These are phyloP conservation scores for Spinellus fusiger DNA, from an alignment of 192 early-diverging fungal species.

Conservation along the genomic window DNA sequence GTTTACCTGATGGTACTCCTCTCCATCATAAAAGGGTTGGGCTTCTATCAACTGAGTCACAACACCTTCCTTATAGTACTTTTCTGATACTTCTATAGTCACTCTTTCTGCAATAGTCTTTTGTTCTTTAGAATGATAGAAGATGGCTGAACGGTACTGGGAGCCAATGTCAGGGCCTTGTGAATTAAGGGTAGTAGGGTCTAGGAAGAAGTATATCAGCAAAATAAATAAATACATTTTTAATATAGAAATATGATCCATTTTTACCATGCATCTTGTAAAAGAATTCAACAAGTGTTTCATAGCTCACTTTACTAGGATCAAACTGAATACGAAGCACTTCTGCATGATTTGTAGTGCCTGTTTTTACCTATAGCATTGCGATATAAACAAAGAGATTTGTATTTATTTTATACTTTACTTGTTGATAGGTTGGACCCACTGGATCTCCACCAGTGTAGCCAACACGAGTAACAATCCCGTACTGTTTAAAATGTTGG, in stretches of 20 bases:
- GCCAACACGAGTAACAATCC: slow-evolving; percentile 23
- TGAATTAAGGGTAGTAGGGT: slow-evolving; percentile 77
- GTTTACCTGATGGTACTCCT: slow-evolving; percentile 68
- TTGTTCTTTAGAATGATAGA: slow-evolving; percentile 72
- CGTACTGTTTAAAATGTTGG: slow-evolving; percentile 20
- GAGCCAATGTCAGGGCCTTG: slow-evolving; percentile 83
- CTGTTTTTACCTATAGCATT: slow-evolving; percentile 50
- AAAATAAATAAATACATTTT: neutral
- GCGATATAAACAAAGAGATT: neutral
- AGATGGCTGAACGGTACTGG: slow-evolving; percentile 88
- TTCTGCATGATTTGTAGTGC: slow-evolving; percentile 79
- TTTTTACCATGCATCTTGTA: slow-evolving; percentile 61
- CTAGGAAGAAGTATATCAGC: slow-evolving; percentile 14
- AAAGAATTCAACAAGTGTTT: slow-evolving; percentile 71
- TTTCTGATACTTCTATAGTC: slow-evolving; percentile 55
- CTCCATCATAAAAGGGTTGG: slow-evolving; percentile 71
- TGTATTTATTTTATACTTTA: slow-evolving; percentile 7
- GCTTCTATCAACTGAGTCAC: slow-evolving; percentile 67
- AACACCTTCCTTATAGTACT: slow-evolving; percentile 43
- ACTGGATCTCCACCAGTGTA: slow-evolving; percentile 25
- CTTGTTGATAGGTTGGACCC: slow-evolving; percentile 23
- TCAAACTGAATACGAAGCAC: slow-evolving; percentile 73
- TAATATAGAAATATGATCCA: neutral
- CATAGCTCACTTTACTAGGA: slow-evolving; percentile 63
- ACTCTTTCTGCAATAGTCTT: slow-evolving; percentile 61